A percentile compares a stretch with the other conserved stretches of the same genome.
Conservation (phyloP, 139 green algal genomes). For the Chlorella sp. region DNA sequence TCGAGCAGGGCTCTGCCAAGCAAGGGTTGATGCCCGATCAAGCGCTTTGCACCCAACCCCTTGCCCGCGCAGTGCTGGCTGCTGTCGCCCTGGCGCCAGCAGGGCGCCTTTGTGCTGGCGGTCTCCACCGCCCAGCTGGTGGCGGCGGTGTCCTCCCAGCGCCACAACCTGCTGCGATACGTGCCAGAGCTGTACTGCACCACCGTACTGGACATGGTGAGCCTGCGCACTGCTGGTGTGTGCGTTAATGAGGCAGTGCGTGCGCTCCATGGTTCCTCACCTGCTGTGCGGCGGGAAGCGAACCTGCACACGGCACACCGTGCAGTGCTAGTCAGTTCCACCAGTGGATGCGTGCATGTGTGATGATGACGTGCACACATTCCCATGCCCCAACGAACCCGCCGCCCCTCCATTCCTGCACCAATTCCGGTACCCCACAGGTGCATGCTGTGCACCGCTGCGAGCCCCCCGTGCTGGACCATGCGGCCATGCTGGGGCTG, state of each 20-base stretch:
- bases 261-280: too few relatives aligned
- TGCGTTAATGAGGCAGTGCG: too few relatives aligned
- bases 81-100: slow-evolving; percentile 48
- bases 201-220: slow-evolving; percentile 68
- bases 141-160: slow-evolving; percentile 12
- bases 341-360: too few relatives aligned
- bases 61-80: slow-evolving; percentile 49
- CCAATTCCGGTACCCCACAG: background rate
- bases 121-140: slow-evolving; percentile 42
- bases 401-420: too few relatives aligned
- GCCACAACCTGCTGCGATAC: slow-evolving; percentile 56
- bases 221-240: background rate
- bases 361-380: too few relatives aligned
- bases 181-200: slow-evolving; percentile 77
- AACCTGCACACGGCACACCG: too few relatives aligned
- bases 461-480: slow-evolving; percentile 22
- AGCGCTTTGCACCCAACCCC: too few relatives aligned
- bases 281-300: too few relatives aligned
- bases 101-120: slow-evolving; percentile 27
- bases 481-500: slow-evolving; percentile 3
- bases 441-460: slow-evolving; percentile 28
- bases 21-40: too few relatives aligned
- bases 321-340: too few relatives aligned
- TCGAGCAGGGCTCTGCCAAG: too few relatives aligned
- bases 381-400: background rate